These are phyloP conservation scores for Leccinum olivaceopallidum DNA, from an alignment of 768 basidiomycete species.

Conservation along the genomic window DNA sequence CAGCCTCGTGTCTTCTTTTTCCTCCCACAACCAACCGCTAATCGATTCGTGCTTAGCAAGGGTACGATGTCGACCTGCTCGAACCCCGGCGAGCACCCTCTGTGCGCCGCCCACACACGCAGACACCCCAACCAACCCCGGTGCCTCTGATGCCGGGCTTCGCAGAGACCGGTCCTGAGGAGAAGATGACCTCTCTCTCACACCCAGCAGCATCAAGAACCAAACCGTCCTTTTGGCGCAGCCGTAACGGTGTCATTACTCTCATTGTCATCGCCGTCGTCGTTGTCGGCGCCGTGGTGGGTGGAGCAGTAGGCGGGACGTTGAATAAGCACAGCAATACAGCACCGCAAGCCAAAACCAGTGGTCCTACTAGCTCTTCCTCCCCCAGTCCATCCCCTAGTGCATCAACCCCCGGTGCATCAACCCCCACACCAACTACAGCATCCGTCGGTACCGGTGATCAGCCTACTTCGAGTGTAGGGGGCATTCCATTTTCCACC, in stretches of 20 bases:
- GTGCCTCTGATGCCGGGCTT: constrained; percentile 10
- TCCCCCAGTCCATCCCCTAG: too few relatives aligned
- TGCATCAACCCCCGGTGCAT: too few relatives aligned
- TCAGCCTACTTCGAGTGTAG: neutral
- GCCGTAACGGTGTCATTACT: constrained; percentile 42
- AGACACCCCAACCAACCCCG: constrained; percentile 11
- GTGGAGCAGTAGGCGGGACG: constrained; percentile 59
- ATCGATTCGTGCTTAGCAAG: constrained; percentile 38
- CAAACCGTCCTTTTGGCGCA: constrained; percentile 48
- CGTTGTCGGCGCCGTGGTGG: constrained; percentile 52
- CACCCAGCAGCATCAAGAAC: constrained; percentile 4
- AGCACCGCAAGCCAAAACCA: neutral
- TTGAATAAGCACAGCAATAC: constrained; percentile 25
- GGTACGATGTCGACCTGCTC: constrained; percentile 53
- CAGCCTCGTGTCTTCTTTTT: constrained; percentile 5
- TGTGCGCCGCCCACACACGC: constrained; percentile 17
- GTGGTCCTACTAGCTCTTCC: neutral
- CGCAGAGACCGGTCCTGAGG: constrained; percentile 14
- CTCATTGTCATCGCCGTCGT: constrained; percentile 40
- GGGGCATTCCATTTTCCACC: neutral
- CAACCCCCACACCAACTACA: neutral
- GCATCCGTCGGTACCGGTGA: neutral
- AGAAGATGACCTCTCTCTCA: constrained; percentile 10
- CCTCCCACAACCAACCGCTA: neutral
- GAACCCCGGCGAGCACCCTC: constrained; percentile 27